Base-by-base conservation (phyloP, 129 eudicot species). In the Flaveria bidentis region DNA sequence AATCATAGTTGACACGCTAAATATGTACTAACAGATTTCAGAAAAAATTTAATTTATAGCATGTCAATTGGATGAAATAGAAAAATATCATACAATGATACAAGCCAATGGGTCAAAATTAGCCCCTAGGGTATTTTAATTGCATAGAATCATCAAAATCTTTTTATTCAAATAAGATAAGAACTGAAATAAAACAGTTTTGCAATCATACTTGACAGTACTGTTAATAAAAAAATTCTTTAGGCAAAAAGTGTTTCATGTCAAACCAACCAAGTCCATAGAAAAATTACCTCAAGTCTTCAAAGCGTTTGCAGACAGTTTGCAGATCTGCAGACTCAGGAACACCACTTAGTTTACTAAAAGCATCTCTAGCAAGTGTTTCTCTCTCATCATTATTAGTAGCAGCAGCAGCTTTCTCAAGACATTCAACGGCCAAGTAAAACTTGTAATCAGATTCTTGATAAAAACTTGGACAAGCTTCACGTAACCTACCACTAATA, bases 321-420 rank as follows among this genome's bases (percentile, higher is more conserved):
- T 84, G 94, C 42, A 95, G 86, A 84, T 95, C 99, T 45, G 96
- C 97, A 83, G 99, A 91, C 78, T 95, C 99, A 12, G 99, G 99
- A 82, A 95, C 91, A 82, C 84, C 88, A 63, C 96, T 89, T 69
- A 95, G 79, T 78, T 86, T 86, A 74, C 87, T 91, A 65, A 87
- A 95, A 76, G 99, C 99, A 66, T 95, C 97, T 82, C 92, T 87
- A 18, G 97, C 97, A 56, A 95, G 94, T 65, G 74, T 78, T 79
- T 89, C 96, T 76, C 86, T 91, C 81, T 91, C 99, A 47, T 82
- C 90, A 49, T 84, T 41, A 80, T 87, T 85, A 52, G 87, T 74
- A 77, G 92, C 83, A 67, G 88, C 82, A 75, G 94, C 99, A 80
- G 99, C 99, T 87, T 90, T 86, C 84, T 95, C 99, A 50, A 95